phyloP scores from a whole-genome alignment of 2,329 filamentous ascomycete genomes.

The Pseudogymnoascus sp. region DNA sequence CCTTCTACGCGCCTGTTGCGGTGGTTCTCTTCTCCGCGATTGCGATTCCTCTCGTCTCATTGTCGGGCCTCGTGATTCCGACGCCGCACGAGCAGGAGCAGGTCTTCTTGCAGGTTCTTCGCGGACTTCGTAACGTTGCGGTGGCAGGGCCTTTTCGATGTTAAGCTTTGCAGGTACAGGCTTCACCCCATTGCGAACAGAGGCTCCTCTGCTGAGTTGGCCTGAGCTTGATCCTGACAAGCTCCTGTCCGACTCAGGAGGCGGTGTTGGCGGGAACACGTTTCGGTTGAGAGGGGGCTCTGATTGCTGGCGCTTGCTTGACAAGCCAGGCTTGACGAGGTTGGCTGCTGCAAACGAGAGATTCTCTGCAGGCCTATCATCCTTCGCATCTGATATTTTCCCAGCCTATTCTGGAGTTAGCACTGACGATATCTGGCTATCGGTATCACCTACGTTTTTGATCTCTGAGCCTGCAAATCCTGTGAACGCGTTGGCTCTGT shows the following conservation, averaged over 20 bases:
- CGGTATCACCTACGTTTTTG: conserved; percentile 52
- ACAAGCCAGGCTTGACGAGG: conserved; percentile 78
- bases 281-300: conserved; percentile 73
- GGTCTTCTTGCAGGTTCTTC: conserved; percentile 28
- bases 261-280: conserved; percentile 95
- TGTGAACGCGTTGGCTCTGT: conserved; percentile 71
- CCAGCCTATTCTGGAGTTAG: conserved; percentile 35
- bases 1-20: conserved; percentile 22
- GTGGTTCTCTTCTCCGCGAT: conserved; percentile 21
- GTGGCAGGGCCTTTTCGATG: conserved; percentile 49
- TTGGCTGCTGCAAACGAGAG: conserved; percentile 91
- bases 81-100: conserved; percentile 42
- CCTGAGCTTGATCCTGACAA: conserved; percentile 18
- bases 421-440: conserved; percentile 6
- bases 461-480: conserved; percentile 74
- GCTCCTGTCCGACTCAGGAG: conserved; percentile 74
- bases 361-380: conserved; percentile 75
- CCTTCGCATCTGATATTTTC: conserved; percentile 49
- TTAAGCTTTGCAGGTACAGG: conserved; percentile 57
- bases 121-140: conserved; percentile 32
- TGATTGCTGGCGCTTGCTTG: conserved; percentile 75
- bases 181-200: conserved; percentile 55
- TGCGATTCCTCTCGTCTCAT: conserved; percentile 26
- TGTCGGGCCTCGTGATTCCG: conserved; percentile 41
- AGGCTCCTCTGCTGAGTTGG: conserved; percentile 46